Percentiles rank a stretch among this genome's conserved stretches.
Evolutionary conservation across 1,139 yeast genomes (phyloP).

Genomic region (Taiozyma sp.): DNA sequence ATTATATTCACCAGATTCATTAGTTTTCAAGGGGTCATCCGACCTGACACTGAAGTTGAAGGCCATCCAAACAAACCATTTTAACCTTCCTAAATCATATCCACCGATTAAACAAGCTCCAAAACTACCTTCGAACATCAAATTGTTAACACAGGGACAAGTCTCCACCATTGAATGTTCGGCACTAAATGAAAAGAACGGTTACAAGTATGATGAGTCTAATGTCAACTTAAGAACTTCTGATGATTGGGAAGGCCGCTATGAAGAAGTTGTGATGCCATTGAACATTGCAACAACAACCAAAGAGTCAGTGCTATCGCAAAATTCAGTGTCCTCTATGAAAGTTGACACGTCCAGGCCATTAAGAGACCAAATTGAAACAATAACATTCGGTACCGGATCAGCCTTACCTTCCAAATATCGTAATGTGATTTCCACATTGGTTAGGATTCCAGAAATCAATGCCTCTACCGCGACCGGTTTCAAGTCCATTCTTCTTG

Average conservation of each 20-base stretch:
- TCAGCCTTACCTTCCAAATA: conserved; percentile 84
- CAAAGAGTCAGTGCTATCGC: conserved; percentile 10
- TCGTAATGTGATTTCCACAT: conserved; percentile 79
- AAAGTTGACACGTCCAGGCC: conserved; percentile 1
- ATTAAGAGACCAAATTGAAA: conserved; percentile 51
- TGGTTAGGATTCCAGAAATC: conserved; percentile 61
- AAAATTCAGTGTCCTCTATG: conserved; percentile 9
- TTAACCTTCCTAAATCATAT: conserved; percentile 42
- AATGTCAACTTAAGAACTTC: conserved; percentile 6
- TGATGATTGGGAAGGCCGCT: conserved; percentile 37
- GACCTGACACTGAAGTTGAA: conserved; percentile 55
- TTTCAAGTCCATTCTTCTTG: conserved; percentile 55
- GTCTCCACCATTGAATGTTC: conserved; percentile 14
- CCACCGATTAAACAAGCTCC: conserved; percentile 3
- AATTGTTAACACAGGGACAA: conserved; percentile 19
- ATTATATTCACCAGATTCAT: conserved; percentile 52
- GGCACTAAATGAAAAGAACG: conserved; percentile 10
- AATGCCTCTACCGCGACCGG: conserved; percentile 25
- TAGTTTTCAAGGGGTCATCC: conserved; percentile 56
- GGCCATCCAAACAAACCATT: conserved; percentile 32
- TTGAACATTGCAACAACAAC: conserved; percentile 18
- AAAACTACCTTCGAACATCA: conserved; percentile 15
- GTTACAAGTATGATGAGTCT: conserved; percentile 8
- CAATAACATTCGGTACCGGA: conserved; percentile 88
- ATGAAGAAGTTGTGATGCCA: conserved; percentile 37